Base-by-base conservation (phyloP, 202 grass and related monocot species). In the Cymbopogon flexuosus region DNA sequence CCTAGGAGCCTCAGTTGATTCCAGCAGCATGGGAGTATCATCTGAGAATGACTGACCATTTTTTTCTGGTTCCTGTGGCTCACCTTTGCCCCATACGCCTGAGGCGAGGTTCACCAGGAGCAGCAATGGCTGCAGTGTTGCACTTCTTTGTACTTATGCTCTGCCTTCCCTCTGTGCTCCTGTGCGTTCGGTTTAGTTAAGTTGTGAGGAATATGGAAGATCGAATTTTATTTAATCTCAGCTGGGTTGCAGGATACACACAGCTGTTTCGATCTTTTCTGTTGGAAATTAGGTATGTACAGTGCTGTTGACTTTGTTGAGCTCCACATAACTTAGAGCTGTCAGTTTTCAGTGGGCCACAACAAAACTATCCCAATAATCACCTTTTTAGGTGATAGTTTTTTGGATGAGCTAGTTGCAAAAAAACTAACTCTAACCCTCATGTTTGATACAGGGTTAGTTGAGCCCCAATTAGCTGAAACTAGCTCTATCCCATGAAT, bases 121-220 rank as follows among this genome's bases (percentile, higher is more conserved):
- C 58, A 19, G 13, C 23, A 77, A 33, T 4, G 39, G 18, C 51
- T 56, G 18, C 49, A 54, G 3, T 19, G 23, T 24, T 34, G 75
- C 41, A 77, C 23, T 64, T 63, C 41, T 49, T 12, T 65, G 18
- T 49, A 78, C 58, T 64, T 65, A 7, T 78, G 41, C 34, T 78
- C 27, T 77, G 15, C 23, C 24, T 65, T 9, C 75, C 19, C 21
- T 61, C 3, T 60, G 56, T 76, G 36, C 22, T 43, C 13, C 57
- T 62, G 57, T 19, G 22, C 8, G 9, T 56, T 21, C 10, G 45
- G 7, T 75, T 27, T 59, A 59, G 23, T 43, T 43, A 3, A 43
- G 36, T 71, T 47, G 23, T 11, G 41, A 71, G 14, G 14, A 34
- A 60, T 18, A 78, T 61, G 22, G 16, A 76, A 27, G 37, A 5